Base-by-base conservation (phyloP, 1,139 yeast species). In the Protomyces inundatus region DNA sequence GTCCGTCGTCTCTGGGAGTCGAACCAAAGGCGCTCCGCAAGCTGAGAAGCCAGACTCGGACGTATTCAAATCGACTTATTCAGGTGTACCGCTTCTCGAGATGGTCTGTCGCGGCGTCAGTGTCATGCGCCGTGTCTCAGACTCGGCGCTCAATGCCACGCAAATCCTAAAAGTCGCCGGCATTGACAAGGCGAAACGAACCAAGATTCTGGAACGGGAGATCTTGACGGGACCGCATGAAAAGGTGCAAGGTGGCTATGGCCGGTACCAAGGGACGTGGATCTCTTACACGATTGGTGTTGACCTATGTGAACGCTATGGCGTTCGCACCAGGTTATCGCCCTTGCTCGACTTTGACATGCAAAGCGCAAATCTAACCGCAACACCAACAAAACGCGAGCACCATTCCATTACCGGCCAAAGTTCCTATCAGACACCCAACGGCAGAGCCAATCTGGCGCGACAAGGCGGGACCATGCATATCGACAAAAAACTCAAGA, bases 201-300 rank as follows among this genome's bases (percentile, higher is more conserved):
- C 96, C 6, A 85, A 90, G 70, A 84, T 90, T 66, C 79, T 90
- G 70, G 97, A 91, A 73, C 85, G 85, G 69, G 97, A 90, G 72
- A 89, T 91, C n/a, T 90, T 84, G 68, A 83, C 85, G 1, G 95
- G 95, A 36, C 79, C 79, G 50, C 96, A 90, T 74, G 97, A 91
- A 73, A 91, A 90, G 73, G 93, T 91, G 10, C 97, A 90, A 76
- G 97, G 97, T 55, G 97, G 97, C 0, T 89, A 90, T 73, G 97
- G 97, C 12, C 87, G 90, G 72, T 89, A 88, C 73, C 97, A 91
- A 76, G 98, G 98, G 0, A 89, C 97, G 0, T 93, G 97, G 90
- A 46, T 64, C 12, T 56, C 65, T n/a, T 77, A 82, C 66, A 81
- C 82, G 36, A 76, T 86, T 36, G 89, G 91, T 0, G 81, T 81